These are phyloP conservation scores for Eremothecium sinecaudum DNA, from an alignment of 1,139 yeast species.

Conservation along the genomic window DNA sequence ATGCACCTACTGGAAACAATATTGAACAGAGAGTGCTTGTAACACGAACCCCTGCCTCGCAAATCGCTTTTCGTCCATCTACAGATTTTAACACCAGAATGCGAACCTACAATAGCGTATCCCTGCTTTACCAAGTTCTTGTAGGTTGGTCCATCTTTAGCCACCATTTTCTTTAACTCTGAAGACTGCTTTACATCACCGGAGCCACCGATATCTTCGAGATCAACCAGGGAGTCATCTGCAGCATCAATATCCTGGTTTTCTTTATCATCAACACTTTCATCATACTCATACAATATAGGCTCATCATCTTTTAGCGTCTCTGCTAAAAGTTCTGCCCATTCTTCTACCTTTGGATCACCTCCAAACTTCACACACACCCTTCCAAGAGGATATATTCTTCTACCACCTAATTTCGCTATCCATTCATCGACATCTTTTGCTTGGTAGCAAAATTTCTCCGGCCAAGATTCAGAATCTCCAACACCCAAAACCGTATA, in stretches of 20 bases:
- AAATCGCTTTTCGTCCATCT: conserved; percentile 94
- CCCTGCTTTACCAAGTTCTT: conserved; percentile 88
- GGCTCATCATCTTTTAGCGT: conserved; percentile 62
- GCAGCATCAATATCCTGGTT: conserved; percentile 34
- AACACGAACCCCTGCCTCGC: conserved; percentile 90
- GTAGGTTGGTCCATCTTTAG: conserved; percentile 80
- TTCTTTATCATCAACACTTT: conserved; percentile 39
- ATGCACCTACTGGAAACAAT: conserved; percentile 84
- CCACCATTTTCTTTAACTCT: conserved; percentile 75
- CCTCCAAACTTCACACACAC: conserved; percentile 72
- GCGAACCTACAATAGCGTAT: conserved; percentile 85
- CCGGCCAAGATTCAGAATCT: conserved; percentile 80
- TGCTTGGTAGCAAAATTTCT: conserved; percentile 83
- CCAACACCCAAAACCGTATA: conserved; percentile 84
- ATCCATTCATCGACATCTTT: conserved; percentile 62
- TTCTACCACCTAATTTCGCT: conserved; percentile 74
- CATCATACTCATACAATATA: conserved; percentile 43
- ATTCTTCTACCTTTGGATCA: conserved; percentile 51
- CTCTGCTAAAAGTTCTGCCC: conserved; percentile 53
- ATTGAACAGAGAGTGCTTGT: conserved; percentile 86
- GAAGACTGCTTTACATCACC: conserved; percentile 24
- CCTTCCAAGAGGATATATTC: conserved; percentile 78
- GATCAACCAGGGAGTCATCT: conserved; percentile 47
- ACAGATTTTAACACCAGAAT: conserved; percentile 90
- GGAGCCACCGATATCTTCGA: conserved; percentile 76